phyloP scores from a whole-genome alignment of 345 rosid species.

The Populus ilicifolia region DNA sequence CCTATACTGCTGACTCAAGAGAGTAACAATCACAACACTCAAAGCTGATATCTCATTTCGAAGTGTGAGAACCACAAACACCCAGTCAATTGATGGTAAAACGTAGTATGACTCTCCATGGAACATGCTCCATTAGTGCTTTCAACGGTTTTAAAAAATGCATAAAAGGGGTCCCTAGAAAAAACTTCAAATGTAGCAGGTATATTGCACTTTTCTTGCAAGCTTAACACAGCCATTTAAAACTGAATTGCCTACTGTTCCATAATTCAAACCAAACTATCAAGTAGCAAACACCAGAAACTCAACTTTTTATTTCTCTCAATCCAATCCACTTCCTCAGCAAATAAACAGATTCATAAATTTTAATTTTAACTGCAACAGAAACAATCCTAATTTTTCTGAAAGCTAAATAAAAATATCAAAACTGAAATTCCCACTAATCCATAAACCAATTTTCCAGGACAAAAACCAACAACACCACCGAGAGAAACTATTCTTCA shows the following conservation, averaged over 20 bases:
- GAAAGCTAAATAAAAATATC: neutral
- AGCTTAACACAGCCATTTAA: neutral
- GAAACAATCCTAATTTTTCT: neutral
- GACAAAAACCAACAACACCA: neutral
- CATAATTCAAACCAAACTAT: neutral
- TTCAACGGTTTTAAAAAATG: no score
- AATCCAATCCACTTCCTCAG: neutral
- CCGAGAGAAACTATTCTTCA: neutral
- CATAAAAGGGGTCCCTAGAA: no score
- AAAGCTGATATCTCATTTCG: neutral
- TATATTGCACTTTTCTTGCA: neutral
- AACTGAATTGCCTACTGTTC: neutral
- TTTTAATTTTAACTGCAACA: neutral
- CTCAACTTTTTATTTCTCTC: neutral
- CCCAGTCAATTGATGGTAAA: neutral
- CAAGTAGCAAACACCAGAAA: neutral
- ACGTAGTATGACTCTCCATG: neutral
- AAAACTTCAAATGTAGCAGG: neutral
- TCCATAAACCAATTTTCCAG: neutral
- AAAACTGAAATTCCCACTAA: neutral
- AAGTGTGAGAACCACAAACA: neutral
- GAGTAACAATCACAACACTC: neutral
- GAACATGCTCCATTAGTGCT: neutral
- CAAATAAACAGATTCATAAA: neutral
- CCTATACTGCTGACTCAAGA: neutral